phyloP scores from a whole-genome alignment of 495 filamentous ascomycete genomes.

The Sordaria brevicollis region DNA sequence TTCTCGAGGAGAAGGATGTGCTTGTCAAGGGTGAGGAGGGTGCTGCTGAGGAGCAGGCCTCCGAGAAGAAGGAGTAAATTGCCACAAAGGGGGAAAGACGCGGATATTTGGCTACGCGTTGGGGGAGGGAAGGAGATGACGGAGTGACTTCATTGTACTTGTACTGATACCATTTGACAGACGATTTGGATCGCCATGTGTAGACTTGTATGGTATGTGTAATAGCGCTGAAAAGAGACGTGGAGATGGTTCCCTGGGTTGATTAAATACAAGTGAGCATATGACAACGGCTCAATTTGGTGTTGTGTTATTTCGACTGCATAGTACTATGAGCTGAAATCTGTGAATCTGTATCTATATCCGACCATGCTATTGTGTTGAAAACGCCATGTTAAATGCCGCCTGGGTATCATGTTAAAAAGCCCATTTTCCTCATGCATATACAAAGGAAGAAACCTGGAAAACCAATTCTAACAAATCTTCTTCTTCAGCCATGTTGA shows the following conservation, averaged over 20 bases:
- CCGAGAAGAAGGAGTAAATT: constrained; percentile 14
- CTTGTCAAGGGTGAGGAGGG: constrained; percentile 26
- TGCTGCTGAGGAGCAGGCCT: not conserved
- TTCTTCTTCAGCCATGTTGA: not conserved
- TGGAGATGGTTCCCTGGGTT: not conserved
- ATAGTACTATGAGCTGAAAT: not conserved
- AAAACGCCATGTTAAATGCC: constrained; percentile 19
- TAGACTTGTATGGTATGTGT: not conserved
- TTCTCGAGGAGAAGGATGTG: constrained; percentile 84
- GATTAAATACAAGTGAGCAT: no score
- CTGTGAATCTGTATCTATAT: not conserved
- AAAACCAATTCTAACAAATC: not conserved
- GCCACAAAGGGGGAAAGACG: not conserved
- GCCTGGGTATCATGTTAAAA: constrained; percentile 21
- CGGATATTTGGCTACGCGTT: not conserved
- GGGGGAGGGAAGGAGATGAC: not conserved
- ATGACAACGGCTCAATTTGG: no score
- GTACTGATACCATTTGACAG: not conserved
- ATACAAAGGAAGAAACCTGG: not conserved
- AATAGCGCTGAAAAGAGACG: not conserved
- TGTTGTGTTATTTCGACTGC: not conserved
- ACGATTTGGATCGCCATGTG: not conserved
- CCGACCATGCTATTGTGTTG: not conserved
- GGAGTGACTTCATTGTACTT: not conserved
- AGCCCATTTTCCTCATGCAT: not conserved